Conservation (phyloP, 2,329 filamentous ascomycete species). For the Ascochyta koolunga region DNA sequence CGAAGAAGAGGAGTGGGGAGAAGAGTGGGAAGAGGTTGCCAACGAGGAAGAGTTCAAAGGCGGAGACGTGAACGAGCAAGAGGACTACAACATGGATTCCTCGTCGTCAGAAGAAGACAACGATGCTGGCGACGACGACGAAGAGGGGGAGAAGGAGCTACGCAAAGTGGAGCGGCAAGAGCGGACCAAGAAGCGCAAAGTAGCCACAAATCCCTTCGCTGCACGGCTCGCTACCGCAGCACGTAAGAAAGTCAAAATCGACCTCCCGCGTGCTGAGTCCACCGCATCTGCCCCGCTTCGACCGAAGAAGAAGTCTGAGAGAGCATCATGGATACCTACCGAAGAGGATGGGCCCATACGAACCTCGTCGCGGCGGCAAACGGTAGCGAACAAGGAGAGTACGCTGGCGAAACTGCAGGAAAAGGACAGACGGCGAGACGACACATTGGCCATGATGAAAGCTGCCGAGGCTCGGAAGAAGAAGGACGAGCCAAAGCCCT, state of each 20-base stretch:
- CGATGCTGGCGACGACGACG: constrained; percentile 71
- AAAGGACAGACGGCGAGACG: constrained; percentile 71
- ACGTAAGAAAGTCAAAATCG: constrained; percentile 46
- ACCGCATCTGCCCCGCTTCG: constrained; percentile 56
- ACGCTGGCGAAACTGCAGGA: constrained; percentile 74
- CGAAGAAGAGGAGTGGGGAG: constrained; percentile 49
- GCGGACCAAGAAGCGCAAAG: constrained; percentile 75
- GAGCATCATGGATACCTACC: constrained; percentile 72
- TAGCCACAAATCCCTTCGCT: constrained; percentile 58
- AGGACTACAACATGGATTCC: constrained; percentile 81
- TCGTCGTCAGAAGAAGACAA: constrained; percentile 78
- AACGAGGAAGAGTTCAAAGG: constrained; percentile 60
- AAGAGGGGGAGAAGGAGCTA: constrained; percentile 87
- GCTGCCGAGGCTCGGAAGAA: constrained; percentile 68
- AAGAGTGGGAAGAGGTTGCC: constrained; percentile 70
- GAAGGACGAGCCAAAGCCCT: constrained; percentile 75
- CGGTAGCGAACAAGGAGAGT: constrained; percentile 63
- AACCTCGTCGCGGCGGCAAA: constrained; percentile 67
- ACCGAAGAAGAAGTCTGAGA: constrained; percentile 72
- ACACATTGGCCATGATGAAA: constrained; percentile 70
- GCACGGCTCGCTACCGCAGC: constrained; percentile 47
- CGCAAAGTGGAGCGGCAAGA: constrained; percentile 75
- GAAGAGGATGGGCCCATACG: constrained; percentile 66
- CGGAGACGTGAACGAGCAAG: constrained; percentile 61
- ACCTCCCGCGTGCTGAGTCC: constrained; percentile 49